Evolutionary conservation across 345 rosid species (phyloP).

Genomic region (Odontarrhena argentea): DNA sequence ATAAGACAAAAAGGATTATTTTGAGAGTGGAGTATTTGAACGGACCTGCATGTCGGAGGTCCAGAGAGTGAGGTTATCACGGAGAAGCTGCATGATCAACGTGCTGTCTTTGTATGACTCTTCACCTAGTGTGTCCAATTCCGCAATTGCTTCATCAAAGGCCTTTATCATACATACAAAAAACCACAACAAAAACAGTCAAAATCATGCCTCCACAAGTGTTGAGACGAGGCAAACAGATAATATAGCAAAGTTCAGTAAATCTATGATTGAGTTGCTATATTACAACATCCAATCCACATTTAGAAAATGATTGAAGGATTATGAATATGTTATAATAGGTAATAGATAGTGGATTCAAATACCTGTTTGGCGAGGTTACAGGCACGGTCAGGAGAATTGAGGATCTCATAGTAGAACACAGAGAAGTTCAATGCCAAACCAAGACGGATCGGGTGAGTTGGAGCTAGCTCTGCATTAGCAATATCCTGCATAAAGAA

Average conservation of each 20-base stretch:
- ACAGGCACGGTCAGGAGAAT: conserved; percentile 96
- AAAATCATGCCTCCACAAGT: background rate
- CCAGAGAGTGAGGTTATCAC: conserved; percentile 97
- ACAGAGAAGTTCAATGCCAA: conserved; percentile 93
- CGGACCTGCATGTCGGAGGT: conserved; percentile 96
- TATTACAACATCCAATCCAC: background rate
- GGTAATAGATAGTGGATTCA: background rate
- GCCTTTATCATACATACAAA: conserved; percentile 52
- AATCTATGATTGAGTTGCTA: background rate
- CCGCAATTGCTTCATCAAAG: conserved; percentile 96
- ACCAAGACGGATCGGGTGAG: conserved; percentile 94
- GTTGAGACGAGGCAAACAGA: background rate
- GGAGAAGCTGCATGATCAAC: conserved; percentile 98
- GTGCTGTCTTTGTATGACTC: conserved; percentile 99
- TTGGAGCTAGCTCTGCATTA: conserved; percentile 79
- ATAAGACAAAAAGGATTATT: background rate
- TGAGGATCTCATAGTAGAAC: conserved; percentile 88
- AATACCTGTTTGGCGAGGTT: conserved; percentile 87
- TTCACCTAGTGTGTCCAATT: conserved; percentile 93
- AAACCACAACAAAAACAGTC: conserved; percentile 20
- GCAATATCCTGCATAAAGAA: conserved; percentile 72
- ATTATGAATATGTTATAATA: background rate
- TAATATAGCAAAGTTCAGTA: background rate
- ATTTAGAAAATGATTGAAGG: background rate
- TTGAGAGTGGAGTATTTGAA: background rate